phyloP scores from a whole-genome alignment of 2,329 filamentous ascomycete genomes.

The Penicillium brevicompactum region DNA sequence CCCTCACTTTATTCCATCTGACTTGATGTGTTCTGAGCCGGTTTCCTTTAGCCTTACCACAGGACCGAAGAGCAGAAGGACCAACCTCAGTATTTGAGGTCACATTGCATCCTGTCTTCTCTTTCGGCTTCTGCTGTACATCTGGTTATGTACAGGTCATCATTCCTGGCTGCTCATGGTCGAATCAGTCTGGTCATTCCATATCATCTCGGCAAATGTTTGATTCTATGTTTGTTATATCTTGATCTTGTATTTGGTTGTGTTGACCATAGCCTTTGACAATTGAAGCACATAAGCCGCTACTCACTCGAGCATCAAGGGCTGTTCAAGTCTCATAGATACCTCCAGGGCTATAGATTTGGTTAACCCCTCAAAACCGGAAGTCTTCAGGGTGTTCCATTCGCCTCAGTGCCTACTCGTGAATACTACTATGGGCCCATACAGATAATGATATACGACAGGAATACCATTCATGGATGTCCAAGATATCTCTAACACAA shows the following conservation, averaged over 20 bases:
- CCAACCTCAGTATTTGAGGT: conserved; percentile 5
- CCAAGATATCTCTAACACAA: no score
- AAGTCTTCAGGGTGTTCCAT: no score
- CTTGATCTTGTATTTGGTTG: conserved; percentile 3
- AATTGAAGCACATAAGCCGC: background rate
- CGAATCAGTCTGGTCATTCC: conserved; percentile 16
- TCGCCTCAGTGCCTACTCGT: no score
- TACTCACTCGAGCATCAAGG: background rate
- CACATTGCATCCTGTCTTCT: conserved; percentile 1
- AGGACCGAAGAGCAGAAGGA: background rate
- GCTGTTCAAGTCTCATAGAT: background rate
- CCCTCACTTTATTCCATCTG: conserved; percentile 4
- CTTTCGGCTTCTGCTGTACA: conserved; percentile 21
- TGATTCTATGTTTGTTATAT: conserved; percentile 1
- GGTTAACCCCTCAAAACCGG: no score
- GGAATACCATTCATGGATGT: no score
- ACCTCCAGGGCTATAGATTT: no score
- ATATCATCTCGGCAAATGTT: conserved; percentile 14
- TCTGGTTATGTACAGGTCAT: conserved; percentile 26
- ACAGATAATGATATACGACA: no score
- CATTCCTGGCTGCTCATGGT: conserved; percentile 5
- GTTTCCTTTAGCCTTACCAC: background rate
- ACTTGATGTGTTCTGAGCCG: background rate
- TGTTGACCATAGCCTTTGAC: conserved; percentile 5
- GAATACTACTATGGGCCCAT: no score